phyloP scores from a whole-genome alignment of 495 filamentous ascomycete genomes.

The Bacidia gigantensis region DNA sequence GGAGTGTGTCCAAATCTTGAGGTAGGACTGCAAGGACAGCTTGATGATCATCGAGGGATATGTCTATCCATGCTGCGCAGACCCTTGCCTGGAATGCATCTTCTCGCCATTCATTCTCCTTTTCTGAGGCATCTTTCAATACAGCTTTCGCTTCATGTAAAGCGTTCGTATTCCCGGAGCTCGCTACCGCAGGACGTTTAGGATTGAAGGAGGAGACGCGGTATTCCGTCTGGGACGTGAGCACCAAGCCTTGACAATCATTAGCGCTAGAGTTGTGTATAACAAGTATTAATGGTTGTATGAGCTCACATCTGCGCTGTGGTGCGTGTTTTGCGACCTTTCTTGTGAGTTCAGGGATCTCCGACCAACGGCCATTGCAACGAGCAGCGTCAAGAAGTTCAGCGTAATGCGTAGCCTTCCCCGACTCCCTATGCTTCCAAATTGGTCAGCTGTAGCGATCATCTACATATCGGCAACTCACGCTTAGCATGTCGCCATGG shows the following conservation, averaged over 20 bases:
- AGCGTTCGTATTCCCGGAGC: slow-evolving; percentile 31
- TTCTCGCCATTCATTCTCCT: slow-evolving; percentile 40
- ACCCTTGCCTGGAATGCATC: slow-evolving; percentile 69
- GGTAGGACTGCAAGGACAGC: slow-evolving; percentile 50
- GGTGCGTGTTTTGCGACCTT: slow-evolving; percentile 92
- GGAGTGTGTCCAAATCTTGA: slow-evolving; percentile 39
- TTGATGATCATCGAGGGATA: slow-evolving; percentile 52
- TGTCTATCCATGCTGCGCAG: slow-evolving; percentile 73
- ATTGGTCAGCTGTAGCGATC: slow-evolving; percentile 8
- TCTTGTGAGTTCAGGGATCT: slow-evolving; percentile 74
- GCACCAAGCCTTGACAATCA: slow-evolving; percentile 46
- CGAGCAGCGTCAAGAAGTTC: slow-evolving; percentile 70
- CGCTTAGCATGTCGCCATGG: slow-evolving; percentile 14
- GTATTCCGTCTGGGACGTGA: slow-evolving; percentile 60
- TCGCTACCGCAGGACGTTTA: slow-evolving; percentile 20
- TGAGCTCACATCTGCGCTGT: slow-evolving; percentile 54
- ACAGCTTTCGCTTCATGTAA: slow-evolving; percentile 48
- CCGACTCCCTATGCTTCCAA: slow-evolving; percentile 31
- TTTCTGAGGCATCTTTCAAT: slow-evolving; percentile 52
- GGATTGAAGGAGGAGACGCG: slow-evolving; percentile 30
- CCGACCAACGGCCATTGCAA: slow-evolving; percentile 77
- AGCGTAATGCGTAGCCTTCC: slow-evolving; percentile 71
- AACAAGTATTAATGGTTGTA: not conserved
- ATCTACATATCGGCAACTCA: slow-evolving; percentile 1
- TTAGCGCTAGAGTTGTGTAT: not conserved